A percentile compares a stretch with the other conserved stretches of the same genome.
These are phyloP conservation scores for Phytophthora fragariae DNA, from an alignment of 352 stramenopile genomes.

Conservation along the genomic window DNA sequence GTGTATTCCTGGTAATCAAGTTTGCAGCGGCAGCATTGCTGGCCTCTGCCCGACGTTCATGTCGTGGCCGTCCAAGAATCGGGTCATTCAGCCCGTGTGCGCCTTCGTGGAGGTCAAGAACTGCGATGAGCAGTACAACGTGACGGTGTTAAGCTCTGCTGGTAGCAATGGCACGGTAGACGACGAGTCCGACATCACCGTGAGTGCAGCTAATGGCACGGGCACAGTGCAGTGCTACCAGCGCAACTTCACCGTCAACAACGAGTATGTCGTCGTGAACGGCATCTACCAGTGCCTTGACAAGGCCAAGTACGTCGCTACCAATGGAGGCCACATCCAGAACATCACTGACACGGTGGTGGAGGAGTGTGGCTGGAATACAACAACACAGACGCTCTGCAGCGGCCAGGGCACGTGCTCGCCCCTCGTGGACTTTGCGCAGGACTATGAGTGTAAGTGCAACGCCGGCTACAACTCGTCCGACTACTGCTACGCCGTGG, in stretches of 20 bases:
- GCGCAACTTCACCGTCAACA: slow-evolving; percentile 65
- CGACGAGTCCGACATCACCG: slow-evolving; percentile 21
- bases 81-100: slow-evolving; percentile 73
- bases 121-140: slow-evolving; percentile 64
- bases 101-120: slow-evolving; percentile 70
- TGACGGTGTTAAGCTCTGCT: slow-evolving; percentile 39
- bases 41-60: slow-evolving; percentile 78
- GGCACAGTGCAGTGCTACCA: slow-evolving; percentile 74
- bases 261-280: slow-evolving; percentile 56
- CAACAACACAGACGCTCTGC: slow-evolving; percentile 60
- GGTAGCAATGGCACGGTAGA: slow-evolving; percentile 38
- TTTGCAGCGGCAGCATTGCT: slow-evolving; percentile 69
- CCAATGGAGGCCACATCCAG: slow-evolving; percentile 65
- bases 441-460: slow-evolving; percentile 82
- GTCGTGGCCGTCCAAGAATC: slow-evolving; percentile 76
- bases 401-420: slow-evolving; percentile 77
- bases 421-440: slow-evolving; percentile 57
- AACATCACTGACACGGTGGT: slow-evolving; percentile 72
- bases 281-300: slow-evolving; percentile 86
- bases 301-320: slow-evolving; percentile 61
- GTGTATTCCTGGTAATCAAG: slow-evolving; percentile 61
- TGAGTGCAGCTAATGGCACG: slow-evolving; percentile 33
- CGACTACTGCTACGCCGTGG: slow-evolving; percentile 57
- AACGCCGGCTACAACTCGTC: slow-evolving; percentile 72
- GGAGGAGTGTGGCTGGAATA: slow-evolving; percentile 58